These are phyloP conservation scores for Aphanomyces euteiches DNA, from an alignment of 352 stramenopile species.

Conservation along the genomic window DNA sequence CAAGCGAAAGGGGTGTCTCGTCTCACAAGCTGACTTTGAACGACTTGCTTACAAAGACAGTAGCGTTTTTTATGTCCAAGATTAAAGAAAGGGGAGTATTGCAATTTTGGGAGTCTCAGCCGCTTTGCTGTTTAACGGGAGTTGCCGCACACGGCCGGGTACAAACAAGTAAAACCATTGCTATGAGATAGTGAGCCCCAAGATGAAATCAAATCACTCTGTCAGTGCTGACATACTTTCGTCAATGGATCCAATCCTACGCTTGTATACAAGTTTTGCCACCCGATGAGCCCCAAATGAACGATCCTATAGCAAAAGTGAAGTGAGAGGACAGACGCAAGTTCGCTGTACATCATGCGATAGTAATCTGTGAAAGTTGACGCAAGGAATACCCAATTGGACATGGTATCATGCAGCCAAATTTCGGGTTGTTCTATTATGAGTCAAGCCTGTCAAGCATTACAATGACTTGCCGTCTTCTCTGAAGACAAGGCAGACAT, in stretches of 20 bases:
- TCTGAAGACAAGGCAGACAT: constrained; percentile 35
- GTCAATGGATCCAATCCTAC: constrained; percentile 51
- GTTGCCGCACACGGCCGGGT: constrained; percentile 46
- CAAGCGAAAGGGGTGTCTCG: constrained; percentile 17
- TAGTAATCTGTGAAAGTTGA: constrained; percentile 73
- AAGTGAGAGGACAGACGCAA: neutral
- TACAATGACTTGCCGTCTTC: neutral
- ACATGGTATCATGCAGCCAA: constrained; percentile 60
- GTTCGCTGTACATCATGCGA: constrained; percentile 50
- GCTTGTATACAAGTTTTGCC: constrained; percentile 70
- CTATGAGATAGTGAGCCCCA: constrained; percentile 28
- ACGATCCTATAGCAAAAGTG: constrained; percentile 34
- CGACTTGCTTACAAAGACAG: constrained; percentile 15
- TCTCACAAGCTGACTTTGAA: constrained; percentile 1
- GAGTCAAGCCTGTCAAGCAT: neutral
- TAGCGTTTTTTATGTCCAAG: constrained; percentile 15
- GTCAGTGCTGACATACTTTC: constrained; percentile 37
- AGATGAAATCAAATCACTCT: neutral
- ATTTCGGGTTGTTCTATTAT: constrained; percentile 46
- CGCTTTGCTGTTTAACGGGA: neutral
- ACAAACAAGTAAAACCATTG: constrained; percentile 80
- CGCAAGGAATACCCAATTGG: constrained; percentile 65
- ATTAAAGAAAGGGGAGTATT: constrained; percentile 20
- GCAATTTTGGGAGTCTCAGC: neutral
- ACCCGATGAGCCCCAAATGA: constrained; percentile 69